phyloP scores from a whole-genome alignment of 371 early-diverging fungal genomes.

The Mucor piriformis region DNA sequence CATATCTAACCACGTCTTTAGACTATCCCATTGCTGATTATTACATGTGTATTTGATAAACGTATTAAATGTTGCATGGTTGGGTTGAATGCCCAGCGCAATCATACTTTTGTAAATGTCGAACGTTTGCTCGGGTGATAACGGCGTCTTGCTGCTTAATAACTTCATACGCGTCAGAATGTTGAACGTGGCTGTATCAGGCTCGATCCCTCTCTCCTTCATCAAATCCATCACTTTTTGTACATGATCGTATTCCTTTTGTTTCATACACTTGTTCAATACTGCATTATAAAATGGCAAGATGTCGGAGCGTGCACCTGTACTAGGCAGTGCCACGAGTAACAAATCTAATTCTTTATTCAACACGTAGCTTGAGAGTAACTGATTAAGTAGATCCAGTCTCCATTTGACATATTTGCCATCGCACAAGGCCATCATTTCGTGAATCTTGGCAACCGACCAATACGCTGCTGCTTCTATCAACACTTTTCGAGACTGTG shows the following conservation, averaged over 20 bases:
- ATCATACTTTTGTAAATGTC: constrained; percentile 27
- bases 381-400: constrained; percentile 5
- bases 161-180: constrained; percentile 31
- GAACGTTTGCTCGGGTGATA: neutral
- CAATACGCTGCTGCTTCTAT: constrained; percentile 17
- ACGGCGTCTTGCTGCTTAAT: constrained; percentile 1
- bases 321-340: constrained; percentile 8
- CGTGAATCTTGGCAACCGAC: neutral
- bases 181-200: constrained; percentile 38
- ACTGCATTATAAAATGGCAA: constrained; percentile 33
- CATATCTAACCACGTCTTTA: constrained; percentile 32
- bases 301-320: neutral
- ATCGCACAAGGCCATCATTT: constrained; percentile 1
- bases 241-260: constrained; percentile 24
- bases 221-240: constrained; percentile 25
- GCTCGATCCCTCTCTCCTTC: constrained; percentile 17
- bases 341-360: constrained; percentile 7
- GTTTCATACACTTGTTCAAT: constrained; percentile 20
- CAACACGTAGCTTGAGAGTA: constrained; percentile 10
- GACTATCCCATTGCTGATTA: constrained; percentile 24
- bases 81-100: constrained; percentile 22
- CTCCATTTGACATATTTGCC: neutral
- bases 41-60: constrained; percentile 33
- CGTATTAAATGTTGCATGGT: constrained; percentile 40
- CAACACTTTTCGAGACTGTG: neutral